Percentiles rank a stretch among this genome's conserved stretches.
Evolutionary conservation across 225 moss, liverwort and hornwort genomes (phyloP).

Genomic region (Lunularia cruciata): DNA sequence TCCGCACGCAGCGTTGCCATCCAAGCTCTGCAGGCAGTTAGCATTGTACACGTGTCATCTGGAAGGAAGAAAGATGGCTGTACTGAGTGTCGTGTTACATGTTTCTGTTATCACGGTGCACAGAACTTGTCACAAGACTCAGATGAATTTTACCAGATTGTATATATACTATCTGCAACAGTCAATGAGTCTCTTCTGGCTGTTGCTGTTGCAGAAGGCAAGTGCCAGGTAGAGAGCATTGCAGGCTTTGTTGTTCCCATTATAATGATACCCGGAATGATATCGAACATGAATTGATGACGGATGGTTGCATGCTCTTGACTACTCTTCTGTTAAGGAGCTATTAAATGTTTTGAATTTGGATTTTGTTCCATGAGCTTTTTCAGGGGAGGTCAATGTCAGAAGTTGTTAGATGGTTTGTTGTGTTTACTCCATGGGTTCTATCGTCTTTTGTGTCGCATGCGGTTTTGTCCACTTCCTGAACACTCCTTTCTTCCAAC

Average conservation of each 20-base stretch:
- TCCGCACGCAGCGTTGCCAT: slow-evolving; percentile 3
- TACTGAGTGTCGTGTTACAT: slow-evolving; percentile 13
- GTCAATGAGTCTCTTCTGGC: slow-evolving; percentile 10
- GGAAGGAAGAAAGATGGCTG: slow-evolving; percentile 13
- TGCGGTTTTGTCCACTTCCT: too few species aligned
- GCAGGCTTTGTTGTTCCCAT: slow-evolving; percentile 1
- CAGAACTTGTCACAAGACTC: slow-evolving; percentile 4
- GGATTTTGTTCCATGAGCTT: too few species aligned
- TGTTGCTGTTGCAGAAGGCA: slow-evolving; percentile 8
- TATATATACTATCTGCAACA: slow-evolving; percentile 19
- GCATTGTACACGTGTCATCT: slow-evolving; percentile 15
- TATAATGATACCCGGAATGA: slow-evolving; percentile 1
- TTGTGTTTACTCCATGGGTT: too few species aligned
- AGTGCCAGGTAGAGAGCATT: slow-evolving; percentile 20
- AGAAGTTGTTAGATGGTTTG: too few species aligned
- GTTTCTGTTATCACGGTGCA: background rate
- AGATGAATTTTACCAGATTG: slow-evolving; percentile 10
- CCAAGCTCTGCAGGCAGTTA: slow-evolving; percentile 6
- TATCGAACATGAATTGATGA: slow-evolving; percentile 6
- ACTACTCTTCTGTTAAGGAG: too few species aligned
- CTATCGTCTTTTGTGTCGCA: too few species aligned
- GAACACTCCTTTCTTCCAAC: too few species aligned
- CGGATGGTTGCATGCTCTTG: too few species aligned
- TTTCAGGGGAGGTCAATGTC: too few species aligned
- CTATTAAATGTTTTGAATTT: too few species aligned